phyloP scores from a whole-genome alignment of 169 alveolate genomes.

The Plasmodium relictum region DNA sequence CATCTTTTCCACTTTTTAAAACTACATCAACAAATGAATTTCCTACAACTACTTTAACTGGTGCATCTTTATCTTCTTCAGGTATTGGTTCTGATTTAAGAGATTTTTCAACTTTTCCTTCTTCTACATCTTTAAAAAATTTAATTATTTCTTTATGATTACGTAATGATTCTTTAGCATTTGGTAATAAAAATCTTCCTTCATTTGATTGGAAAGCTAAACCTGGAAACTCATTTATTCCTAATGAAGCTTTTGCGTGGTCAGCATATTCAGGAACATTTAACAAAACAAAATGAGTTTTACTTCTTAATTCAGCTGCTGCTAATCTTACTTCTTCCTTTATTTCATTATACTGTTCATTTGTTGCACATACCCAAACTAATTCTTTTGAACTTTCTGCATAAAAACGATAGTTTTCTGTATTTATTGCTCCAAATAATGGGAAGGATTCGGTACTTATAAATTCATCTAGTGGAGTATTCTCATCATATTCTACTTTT shows the following conservation, averaged over 20 bases:
- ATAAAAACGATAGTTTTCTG: slow-evolving; percentile 83
- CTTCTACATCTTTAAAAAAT: slow-evolving; percentile 85
- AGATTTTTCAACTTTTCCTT: slow-evolving; percentile 80
- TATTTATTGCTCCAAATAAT: slow-evolving; percentile 84
- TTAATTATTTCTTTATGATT: slow-evolving; percentile 76
- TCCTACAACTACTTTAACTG: slow-evolving; percentile 85
- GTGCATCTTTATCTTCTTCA: slow-evolving; percentile 79
- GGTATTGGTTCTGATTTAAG: slow-evolving; percentile 86
- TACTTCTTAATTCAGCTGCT: slow-evolving; percentile 60
- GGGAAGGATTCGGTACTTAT: slow-evolving; percentile 82
- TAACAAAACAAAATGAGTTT: slow-evolving; percentile 68
- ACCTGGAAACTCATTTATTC: slow-evolving; percentile 81
- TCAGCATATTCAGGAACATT: slow-evolving; percentile 74
- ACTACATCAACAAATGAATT: slow-evolving; percentile 81
- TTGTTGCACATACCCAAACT: slow-evolving; percentile 86
- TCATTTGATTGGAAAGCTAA: slow-evolving; percentile 83
- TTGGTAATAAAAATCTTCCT: slow-evolving; percentile 82
- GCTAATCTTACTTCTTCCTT: slow-evolving; percentile 75
- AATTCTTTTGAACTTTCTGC: slow-evolving; percentile 83
- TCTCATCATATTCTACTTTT: slow-evolving; percentile 70
- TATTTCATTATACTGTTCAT: slow-evolving; percentile 82
- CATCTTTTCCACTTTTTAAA: slow-evolving; percentile 78
- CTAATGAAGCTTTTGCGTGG: slow-evolving; percentile 71
- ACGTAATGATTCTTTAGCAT: slow-evolving; percentile 50
- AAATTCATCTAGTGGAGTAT: slow-evolving; percentile 75